Evolutionary conservation across 1,284 basidiomycete species (phyloP).

Genomic region (Ustilago hordei): DNA sequence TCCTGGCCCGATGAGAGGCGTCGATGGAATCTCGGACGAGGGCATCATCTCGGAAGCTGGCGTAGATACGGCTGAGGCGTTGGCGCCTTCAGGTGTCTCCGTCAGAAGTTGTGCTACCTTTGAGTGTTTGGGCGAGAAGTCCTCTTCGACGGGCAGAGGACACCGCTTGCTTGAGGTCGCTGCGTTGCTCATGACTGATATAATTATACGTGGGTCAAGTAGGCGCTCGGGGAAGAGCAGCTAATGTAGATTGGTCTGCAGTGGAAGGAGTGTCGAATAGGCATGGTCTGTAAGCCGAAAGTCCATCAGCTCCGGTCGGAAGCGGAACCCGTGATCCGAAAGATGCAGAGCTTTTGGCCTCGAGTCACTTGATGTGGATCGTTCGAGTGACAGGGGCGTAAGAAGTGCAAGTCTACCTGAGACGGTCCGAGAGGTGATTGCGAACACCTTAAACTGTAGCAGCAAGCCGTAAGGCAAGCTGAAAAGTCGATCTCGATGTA

Average conservation of each 20-base stretch:
- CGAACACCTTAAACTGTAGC: neutral
- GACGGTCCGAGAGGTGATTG: neutral
- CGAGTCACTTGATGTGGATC: neutral
- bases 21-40: slow-evolving; percentile 28
- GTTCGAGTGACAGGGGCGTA: neutral
- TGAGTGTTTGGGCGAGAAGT: slow-evolving; percentile 30
- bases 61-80: slow-evolving; percentile 20
- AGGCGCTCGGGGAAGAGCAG: neutral
- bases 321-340: neutral
- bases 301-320: neutral
- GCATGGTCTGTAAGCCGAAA: neutral
- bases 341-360: neutral
- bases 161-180: slow-evolving; percentile 6
- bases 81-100: slow-evolving; percentile 15
- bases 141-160: slow-evolving; percentile 27
- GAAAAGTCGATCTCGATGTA: neutral
- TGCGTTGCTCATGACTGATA: slow-evolving; percentile 22
- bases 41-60: slow-evolving; percentile 33
- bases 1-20: slow-evolving; percentile 19
- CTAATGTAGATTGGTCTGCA: neutral
- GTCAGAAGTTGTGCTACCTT: slow-evolving; percentile 26
- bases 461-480: neutral
- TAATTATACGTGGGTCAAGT: neutral
- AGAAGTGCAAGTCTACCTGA: neutral
- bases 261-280: neutral